These are phyloP conservation scores for Byssoonygena ceratinophila DNA, from an alignment of 2,329 filamentous ascomycete genomes.

Conservation along the genomic window DNA sequence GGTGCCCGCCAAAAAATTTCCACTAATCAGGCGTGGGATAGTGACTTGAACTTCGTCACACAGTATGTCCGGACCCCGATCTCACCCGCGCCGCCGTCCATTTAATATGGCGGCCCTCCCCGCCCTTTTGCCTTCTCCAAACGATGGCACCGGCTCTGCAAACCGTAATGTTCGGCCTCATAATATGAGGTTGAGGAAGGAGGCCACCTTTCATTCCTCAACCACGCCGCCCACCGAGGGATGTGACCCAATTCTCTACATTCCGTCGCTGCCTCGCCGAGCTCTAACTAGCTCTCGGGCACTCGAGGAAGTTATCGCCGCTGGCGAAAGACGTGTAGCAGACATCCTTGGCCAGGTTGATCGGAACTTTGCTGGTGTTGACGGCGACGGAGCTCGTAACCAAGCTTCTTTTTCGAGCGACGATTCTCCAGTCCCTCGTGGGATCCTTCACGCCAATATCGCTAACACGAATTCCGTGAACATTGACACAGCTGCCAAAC, in stretches of 20 bases:
- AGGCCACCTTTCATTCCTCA: conserved; percentile 51
- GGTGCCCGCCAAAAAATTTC: neutral
- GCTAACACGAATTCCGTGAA: conserved; percentile 32
- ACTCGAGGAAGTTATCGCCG: conserved; percentile 61
- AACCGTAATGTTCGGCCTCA: conserved; percentile 22
- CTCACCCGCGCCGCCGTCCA: conserved; percentile 30
- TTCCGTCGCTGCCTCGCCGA: conserved; percentile 48
- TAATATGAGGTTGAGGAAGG: conserved; percentile 55
- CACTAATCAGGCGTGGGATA: conserved; percentile 9
- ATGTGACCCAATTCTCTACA: conserved; percentile 34
- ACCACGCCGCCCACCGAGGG: conserved; percentile 32
- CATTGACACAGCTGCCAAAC: conserved; percentile 21
- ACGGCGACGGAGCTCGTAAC: conserved; percentile 29
- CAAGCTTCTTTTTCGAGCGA: conserved; percentile 44
- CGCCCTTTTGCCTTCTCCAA: conserved; percentile 20
- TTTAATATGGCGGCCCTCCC: conserved; percentile 26
- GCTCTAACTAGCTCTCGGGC: conserved; percentile 48
- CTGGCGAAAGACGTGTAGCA: conserved; percentile 57
- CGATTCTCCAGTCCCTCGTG: conserved; percentile 50
- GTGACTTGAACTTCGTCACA: conserved; percentile 14
- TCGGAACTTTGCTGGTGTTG: conserved; percentile 45
- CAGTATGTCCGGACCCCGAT: conserved; percentile 26
- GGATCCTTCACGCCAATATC: conserved; percentile 49
- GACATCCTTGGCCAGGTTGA: conserved; percentile 57
- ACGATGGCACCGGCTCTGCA: conserved; percentile 16